These are phyloP conservation scores for Sporormia fimetaria DNA, from an alignment of 495 filamentous ascomycete species.

Conservation along the genomic window DNA sequence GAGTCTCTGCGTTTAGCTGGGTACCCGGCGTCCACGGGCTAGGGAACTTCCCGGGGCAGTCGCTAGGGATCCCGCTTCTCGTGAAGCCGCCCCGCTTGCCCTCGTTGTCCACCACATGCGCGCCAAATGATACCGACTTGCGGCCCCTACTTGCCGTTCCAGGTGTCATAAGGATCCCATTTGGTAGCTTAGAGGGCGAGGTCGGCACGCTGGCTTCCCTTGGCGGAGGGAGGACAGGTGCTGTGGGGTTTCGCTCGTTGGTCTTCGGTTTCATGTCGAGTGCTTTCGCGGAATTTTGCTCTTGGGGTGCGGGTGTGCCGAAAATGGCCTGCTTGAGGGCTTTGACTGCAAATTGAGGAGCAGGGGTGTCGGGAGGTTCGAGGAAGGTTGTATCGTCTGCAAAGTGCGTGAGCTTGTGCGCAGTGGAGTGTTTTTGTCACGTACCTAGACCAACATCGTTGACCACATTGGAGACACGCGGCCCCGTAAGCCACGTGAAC, in stretches of 20 bases:
- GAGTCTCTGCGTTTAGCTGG: slow-evolving; percentile 9
- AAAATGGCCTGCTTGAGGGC: slow-evolving; percentile 87
- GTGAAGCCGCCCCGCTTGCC: slow-evolving; percentile 35
- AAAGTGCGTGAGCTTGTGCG: slow-evolving; percentile 1
- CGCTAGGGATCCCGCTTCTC: slow-evolving; percentile 41
- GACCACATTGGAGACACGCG: slow-evolving; percentile 25
- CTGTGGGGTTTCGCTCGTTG: slow-evolving; percentile 7
- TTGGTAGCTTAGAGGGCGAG: slow-evolving; percentile 50
- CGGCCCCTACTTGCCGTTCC: slow-evolving; percentile 65
- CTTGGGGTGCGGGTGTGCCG: slow-evolving; percentile 52
- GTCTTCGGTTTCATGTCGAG: slow-evolving; percentile 13
- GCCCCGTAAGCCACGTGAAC: slow-evolving; percentile 33
- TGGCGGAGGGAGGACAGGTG: background rate
- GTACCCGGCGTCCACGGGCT: slow-evolving; percentile 48
- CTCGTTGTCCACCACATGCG: slow-evolving; percentile 53
- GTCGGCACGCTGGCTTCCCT: slow-evolving; percentile 18
- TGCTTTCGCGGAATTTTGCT: slow-evolving; percentile 11
- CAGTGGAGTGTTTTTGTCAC: background rate
- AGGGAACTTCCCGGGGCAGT: slow-evolving; percentile 50
- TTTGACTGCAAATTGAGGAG: slow-evolving; percentile 84
- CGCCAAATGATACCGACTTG: slow-evolving; percentile 83
- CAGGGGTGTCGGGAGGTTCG: slow-evolving; percentile 82
- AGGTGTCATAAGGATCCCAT: slow-evolving; percentile 77
- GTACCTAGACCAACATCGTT: slow-evolving; percentile 22
- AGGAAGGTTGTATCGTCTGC: slow-evolving; percentile 21